Percentiles rank a stretch among this genome's conserved stretches.
phyloP scores from a whole-genome alignment of 192 early-diverging fungal species.

The Jimgerdemannia flammicorona region DNA sequence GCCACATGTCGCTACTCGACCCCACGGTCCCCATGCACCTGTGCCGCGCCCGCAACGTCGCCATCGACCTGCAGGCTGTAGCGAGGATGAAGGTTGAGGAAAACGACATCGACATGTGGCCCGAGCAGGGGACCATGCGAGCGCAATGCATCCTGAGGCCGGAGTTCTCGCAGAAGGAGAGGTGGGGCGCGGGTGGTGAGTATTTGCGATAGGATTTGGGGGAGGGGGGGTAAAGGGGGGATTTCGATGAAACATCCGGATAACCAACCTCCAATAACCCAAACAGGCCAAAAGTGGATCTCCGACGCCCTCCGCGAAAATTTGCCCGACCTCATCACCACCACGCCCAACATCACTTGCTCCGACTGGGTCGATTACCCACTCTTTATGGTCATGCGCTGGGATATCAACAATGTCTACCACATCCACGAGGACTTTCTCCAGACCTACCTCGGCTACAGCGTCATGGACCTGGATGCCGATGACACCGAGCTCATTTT shows the following conservation, averaged over 20 bases:
- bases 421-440: constrained; percentile 12
- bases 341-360: too few relatives aligned
- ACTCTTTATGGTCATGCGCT: too few relatives aligned
- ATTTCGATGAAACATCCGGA: too few relatives aligned
- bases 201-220: neutral
- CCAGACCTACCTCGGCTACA: constrained; percentile 6
- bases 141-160: neutral
- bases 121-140: neutral
- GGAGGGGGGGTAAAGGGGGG: too few relatives aligned
- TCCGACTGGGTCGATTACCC: too few relatives aligned
- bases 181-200: neutral
- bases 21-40: neutral
- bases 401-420: constrained; percentile 9
- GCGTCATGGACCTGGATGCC: neutral
- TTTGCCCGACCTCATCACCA: too few relatives aligned
- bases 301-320: too few relatives aligned
- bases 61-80: neutral
- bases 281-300: too few relatives aligned
- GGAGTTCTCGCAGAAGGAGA: neutral
- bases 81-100: neutral
- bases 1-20: neutral
- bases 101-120: neutral
- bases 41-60: neutral
- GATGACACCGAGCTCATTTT: constrained; percentile 8
- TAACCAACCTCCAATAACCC: too few relatives aligned